Base-by-base conservation (phyloP, 345 rosid species). In the Clarkia xantiana region DNA sequence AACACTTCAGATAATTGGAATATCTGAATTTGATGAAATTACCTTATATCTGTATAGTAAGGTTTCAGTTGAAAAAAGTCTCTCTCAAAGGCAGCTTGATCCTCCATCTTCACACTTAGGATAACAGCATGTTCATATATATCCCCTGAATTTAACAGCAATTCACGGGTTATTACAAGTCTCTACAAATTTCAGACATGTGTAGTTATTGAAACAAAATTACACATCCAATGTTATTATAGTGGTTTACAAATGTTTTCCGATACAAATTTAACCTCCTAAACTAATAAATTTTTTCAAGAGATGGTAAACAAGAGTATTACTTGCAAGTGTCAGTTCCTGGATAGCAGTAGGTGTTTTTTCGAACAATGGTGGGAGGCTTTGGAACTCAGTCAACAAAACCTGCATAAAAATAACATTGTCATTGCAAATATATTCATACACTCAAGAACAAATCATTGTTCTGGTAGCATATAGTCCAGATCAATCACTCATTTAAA, bases 41-140 rank as follows among this genome's bases (percentile, higher is more conserved):
- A 90, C 97, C 91, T 61, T 17, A 83, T 94, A 72, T 91, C 94
- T 0, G 94, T 86, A 51, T 86, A 86, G 56, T 84, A 84, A 1
- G 96, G 94, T 70, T 91, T 84, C 76, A 91, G 61, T 80, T 91
- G 98, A 69, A 73, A 86, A 69, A 84, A 91, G 65, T 91, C 89
- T 56, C 96, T 77, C 77, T 91, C 96, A 73, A 91, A 91, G 23
- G 85, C 94, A 62, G 81, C 94, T 70, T 91, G 94, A 65, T 91
- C 94, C 72, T 84, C 98, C 51, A 71, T 64, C 75, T 79, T 79
- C 14, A 91, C 94, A 42, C 96, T 81, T 4, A 91, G 72, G 52
- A 91, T 85, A 53, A 86, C 94, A 41, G 96, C 98, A 48, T 78
- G 93, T 77, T 86, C 96, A 53, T 76, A 81, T 36, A 83, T 76